Evolutionary conservation across 2,329 filamentous ascomycete species (phyloP).

Genomic region (Penicillium griseofulvum): DNA sequence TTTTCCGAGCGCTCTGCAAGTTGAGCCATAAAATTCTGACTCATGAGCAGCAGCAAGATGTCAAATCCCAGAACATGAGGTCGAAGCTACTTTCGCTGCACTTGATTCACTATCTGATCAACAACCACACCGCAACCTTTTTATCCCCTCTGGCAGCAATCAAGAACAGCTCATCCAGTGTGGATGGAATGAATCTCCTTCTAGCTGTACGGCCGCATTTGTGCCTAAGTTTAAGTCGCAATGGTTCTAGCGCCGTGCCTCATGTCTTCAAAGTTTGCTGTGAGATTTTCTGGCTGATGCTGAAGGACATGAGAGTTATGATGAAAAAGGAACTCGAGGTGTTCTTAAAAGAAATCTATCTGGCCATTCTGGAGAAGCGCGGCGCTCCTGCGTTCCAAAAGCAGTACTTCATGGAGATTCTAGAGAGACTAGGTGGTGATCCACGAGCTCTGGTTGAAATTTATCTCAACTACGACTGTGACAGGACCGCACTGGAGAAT

Average conservation of each 20-base stretch:
- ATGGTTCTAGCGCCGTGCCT: slow-evolving; percentile 89
- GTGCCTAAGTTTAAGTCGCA: slow-evolving; percentile 89
- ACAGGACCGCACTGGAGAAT: slow-evolving; percentile 86
- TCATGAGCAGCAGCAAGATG: slow-evolving; percentile 86
- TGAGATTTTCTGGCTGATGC: slow-evolving; percentile 97
- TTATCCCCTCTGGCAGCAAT: slow-evolving; percentile 90
- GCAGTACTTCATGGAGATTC: slow-evolving; percentile 80
- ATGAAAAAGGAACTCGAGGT: slow-evolving; percentile 99
- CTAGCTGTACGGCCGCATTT: slow-evolving; percentile 97
- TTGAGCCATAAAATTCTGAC: slow-evolving; percentile 88
- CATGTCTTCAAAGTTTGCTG: slow-evolving; percentile 92
- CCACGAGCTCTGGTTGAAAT: slow-evolving; percentile 87
- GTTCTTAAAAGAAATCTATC: slow-evolving; percentile 94
- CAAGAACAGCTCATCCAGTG: slow-evolving; percentile 81
- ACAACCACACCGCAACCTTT: slow-evolving; percentile 90
- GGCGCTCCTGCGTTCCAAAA: slow-evolving; percentile 88
- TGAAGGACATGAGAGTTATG: slow-evolving; percentile 87
- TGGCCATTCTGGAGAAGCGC: slow-evolving; percentile 83
- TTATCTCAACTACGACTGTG: slow-evolving; percentile 98
- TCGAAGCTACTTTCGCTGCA: slow-evolving; percentile 95
- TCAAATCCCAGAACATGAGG: slow-evolving; percentile 93
- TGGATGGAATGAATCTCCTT: slow-evolving; percentile 78
- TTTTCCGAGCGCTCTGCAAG: slow-evolving; percentile 97
- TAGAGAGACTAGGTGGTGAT: slow-evolving; percentile 80
- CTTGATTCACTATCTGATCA: slow-evolving; percentile 89